Conservation (phyloP, 306 rosid species). For the Purshia tridentata region DNA sequence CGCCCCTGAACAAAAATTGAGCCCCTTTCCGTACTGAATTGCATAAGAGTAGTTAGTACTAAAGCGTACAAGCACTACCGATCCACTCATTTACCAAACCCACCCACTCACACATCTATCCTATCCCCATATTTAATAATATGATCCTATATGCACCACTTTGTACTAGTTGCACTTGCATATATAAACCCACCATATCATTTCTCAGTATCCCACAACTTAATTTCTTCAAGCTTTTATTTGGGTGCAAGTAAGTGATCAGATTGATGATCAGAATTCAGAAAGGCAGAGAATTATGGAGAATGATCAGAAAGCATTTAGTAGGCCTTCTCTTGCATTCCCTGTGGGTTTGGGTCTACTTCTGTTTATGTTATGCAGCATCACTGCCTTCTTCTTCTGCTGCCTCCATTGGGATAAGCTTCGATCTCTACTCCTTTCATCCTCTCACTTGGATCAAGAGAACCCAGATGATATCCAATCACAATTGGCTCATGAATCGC, state of each 20-base stretch:
- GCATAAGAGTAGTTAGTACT: conserved; percentile 6
- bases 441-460: neutral
- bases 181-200: too few species aligned
- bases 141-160: too few species aligned
- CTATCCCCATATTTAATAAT: too few species aligned
- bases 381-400: conserved; percentile 51
- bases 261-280: neutral
- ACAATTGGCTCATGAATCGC: conserved; percentile 13
- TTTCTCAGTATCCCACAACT: too few species aligned
- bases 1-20: neutral
- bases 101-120: neutral
- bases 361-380: conserved; percentile 33
- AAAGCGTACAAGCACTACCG: conserved; percentile 9
- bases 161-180: too few species aligned
- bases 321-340: conserved; percentile 39
- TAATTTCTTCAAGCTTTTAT: too few species aligned
- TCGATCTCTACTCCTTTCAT: conserved; percentile 32
- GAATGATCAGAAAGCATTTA: neutral
- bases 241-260: too few species aligned
- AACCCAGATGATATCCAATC: conserved; percentile 14
- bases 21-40: conserved; percentile 11
- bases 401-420: conserved; percentile 61
- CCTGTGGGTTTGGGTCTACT: conserved; percentile 68
- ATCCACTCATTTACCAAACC: conserved; percentile 4
- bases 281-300: conserved; percentile 10